phyloP scores from a whole-genome alignment of 2,329 filamentous ascomycete species.

The Cytospora mali region DNA sequence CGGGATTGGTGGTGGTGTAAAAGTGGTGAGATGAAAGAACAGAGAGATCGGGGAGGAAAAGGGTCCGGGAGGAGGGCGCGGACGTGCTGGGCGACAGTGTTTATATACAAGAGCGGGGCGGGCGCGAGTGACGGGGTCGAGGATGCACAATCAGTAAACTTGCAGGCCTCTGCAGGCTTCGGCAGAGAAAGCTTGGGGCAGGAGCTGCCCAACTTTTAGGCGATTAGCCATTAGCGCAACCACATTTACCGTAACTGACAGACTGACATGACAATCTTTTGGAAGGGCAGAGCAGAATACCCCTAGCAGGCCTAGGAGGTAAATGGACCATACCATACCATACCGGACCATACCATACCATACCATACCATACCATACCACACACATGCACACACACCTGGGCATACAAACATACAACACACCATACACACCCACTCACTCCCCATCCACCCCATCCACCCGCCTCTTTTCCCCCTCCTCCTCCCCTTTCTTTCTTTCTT shows the following conservation, averaged over 20 bases:
- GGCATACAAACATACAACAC: too few species aligned
- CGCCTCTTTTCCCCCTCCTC: too few species aligned
- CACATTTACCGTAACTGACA: too few species aligned
- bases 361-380: too few species aligned
- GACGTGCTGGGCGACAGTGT: constrained; percentile 58
- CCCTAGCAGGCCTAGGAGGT: too few species aligned
- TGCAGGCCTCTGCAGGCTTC: constrained; percentile 9
- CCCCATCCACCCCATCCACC: too few species aligned
- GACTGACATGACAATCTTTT: too few species aligned
- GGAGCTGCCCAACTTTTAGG: constrained; percentile 13
- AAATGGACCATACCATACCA: too few species aligned
- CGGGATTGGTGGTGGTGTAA: constrained; percentile 31
- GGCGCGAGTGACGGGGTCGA: constrained; percentile 15
- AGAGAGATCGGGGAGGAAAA: constrained; percentile 43
- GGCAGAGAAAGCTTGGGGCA: constrained; percentile 6
- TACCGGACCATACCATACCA: too few species aligned
- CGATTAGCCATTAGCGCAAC: not conserved
- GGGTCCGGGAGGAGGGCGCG: constrained; percentile 49
- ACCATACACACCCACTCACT: not conserved
- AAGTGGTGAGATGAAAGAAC: constrained; percentile 33
- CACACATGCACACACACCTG: not conserved
- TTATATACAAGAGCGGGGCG: constrained; percentile 62
- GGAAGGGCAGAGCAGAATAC: too few species aligned
- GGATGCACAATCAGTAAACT: constrained; percentile 58
- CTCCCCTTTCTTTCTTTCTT: too few species aligned